Conservation (phyloP, 352 stramenopile genomes). For the Peronospora farinosa region DNA sequence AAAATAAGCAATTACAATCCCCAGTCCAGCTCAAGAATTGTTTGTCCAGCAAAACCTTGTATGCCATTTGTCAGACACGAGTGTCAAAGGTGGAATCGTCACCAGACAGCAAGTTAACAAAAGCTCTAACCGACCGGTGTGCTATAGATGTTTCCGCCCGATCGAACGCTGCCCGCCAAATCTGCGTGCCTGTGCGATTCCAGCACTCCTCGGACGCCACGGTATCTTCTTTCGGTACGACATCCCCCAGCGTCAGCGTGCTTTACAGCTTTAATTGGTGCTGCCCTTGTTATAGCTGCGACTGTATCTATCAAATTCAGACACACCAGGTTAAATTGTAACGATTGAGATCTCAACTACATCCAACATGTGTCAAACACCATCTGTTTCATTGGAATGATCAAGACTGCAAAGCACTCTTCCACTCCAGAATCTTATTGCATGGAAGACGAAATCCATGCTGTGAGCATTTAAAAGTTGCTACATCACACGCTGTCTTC, state of each 20-base stretch:
- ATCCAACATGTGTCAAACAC: conserved; percentile 3
- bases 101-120: background rate
- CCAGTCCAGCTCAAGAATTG: no score
- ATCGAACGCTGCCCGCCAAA: conserved; percentile 54
- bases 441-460: conserved; percentile 40
- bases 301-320: conserved; percentile 4
- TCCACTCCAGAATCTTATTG: conserved; percentile 20
- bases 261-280: background rate
- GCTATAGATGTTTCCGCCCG: conserved; percentile 41
- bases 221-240: conserved; percentile 1
- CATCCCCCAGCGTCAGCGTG: background rate
- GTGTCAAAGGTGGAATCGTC: conserved; percentile 38
- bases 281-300: background rate
- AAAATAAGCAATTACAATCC: no score
- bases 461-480: conserved; percentile 53
- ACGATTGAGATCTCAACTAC: conserved; percentile 1
- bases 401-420: conserved; percentile 8
- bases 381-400: conserved; percentile 2
- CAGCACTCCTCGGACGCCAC: conserved; percentile 22
- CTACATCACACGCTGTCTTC: conserved; percentile 44
- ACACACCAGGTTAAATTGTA: conserved; percentile 1
- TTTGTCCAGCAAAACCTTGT: no score
- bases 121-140: conserved; percentile 11
- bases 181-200: conserved; percentile 32
- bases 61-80: no score